Base-by-base conservation (phyloP, 768 basidiomycete genomes). In the Lentinula sp. region DNA sequence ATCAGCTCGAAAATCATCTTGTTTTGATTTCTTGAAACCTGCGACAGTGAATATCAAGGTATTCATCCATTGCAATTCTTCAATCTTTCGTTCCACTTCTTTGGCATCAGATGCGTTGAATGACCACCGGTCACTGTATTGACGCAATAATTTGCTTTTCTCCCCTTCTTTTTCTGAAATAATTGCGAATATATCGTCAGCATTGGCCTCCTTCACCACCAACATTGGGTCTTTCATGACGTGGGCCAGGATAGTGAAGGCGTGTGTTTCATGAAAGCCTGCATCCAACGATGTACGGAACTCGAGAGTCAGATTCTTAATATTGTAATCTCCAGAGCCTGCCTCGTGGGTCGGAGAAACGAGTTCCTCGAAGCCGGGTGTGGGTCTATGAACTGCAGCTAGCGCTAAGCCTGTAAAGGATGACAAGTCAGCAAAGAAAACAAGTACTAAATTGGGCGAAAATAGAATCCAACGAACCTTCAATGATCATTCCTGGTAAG, bases 11-110 rank as follows among this genome's bases (percentile, higher is more conserved):
- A 84, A 87, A 56, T 65, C 54, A 8, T 63, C 54, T 1, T 68
- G 65, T 10, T 69, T 63, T 28, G 69, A 69, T 58, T 74, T 66
- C 59, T 75, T 71, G 75, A 78, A 83, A 3, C 83, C 86, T 6
- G 78, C 80, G 18, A 84, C 72, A 1, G 78, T 84, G 62, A 85
- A 91, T 20, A 86, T 64, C n/a, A 87, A 60, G 0, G 73, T 72
- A 48, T 75, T 78, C 16, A 79, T 70, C 84, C 86, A 91, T 5
- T 74, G 66, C 4, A 91, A 64, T 65, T 91, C 88, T 63, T 86
- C 85, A 28, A 86, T 75, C 69, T 87, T 90, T 16, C 74, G 69
- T n/a, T 77, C 75, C 6, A 85, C 64, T 63, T 78, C 74, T 36
- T 72, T 65, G 42, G 76, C 64, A 57, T 73, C 62, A 41, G 63